phyloP scores from a whole-genome alignment of 2,329 filamentous ascomycete species.

The Alternaria incomplexa region DNA sequence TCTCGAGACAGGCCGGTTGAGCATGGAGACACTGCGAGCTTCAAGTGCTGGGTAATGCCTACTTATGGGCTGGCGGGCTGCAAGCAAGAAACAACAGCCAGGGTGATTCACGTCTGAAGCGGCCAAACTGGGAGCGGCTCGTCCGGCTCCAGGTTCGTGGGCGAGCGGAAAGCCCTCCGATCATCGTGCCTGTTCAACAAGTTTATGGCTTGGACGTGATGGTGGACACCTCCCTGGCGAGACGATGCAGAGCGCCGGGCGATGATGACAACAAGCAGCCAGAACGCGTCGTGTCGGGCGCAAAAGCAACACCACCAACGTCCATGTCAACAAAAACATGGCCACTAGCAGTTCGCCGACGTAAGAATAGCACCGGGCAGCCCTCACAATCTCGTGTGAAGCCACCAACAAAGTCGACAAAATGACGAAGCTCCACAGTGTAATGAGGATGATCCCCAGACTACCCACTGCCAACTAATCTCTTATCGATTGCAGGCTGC shows the following conservation, averaged over 20 bases:
- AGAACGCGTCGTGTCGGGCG: constrained; percentile 3
- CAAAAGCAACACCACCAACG: constrained; percentile 2
- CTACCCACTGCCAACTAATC: background rate
- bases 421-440: background rate
- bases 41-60: constrained; percentile 8
- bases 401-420: background rate
- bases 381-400: background rate
- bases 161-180: background rate
- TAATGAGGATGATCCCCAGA: constrained; percentile 3
- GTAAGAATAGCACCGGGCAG: background rate
- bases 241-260: constrained; percentile 1
- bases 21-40: constrained; percentile 21
- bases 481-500: constrained; percentile 16
- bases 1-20: constrained; percentile 23
- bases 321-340: background rate
- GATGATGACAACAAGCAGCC: constrained; percentile 1
- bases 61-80: constrained; percentile 1
- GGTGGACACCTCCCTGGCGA: background rate
- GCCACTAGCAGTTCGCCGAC: background rate
- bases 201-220: background rate
- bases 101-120: constrained; percentile 9
- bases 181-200: background rate
- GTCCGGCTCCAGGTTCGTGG: background rate
- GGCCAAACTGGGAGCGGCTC: background rate
- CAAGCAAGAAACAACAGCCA: background rate